These are phyloP conservation scores for Poa annua DNA, from an alignment of 176 grass and related monocot genomes.

Conservation along the genomic window DNA sequence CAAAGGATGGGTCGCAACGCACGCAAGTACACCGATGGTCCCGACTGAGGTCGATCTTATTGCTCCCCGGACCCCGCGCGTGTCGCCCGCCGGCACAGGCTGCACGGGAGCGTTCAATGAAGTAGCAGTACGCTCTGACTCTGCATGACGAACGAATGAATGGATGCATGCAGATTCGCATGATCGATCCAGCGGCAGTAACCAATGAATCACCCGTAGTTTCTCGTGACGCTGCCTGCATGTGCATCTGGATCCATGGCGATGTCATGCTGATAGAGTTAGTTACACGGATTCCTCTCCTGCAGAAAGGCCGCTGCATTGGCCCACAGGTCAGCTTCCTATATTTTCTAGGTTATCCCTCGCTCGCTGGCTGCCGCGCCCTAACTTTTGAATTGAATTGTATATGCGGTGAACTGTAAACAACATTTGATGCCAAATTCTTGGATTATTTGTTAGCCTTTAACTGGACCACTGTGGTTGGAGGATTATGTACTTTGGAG, in stretches of 20 bases:
- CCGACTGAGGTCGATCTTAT: too few relatives aligned
- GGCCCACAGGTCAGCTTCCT: conserved; percentile 9
- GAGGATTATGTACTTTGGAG: not conserved
- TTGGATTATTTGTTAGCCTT: not conserved
- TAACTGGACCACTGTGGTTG: not conserved
- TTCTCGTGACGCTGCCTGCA: conserved; percentile 35
- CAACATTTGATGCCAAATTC: not conserved
- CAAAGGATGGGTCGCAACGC: too few relatives aligned
- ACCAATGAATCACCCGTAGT: not conserved
- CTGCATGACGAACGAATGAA: not conserved
- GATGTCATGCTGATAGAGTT: conserved; percentile 9
- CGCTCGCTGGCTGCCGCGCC: not conserved
- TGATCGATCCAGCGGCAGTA: not conserved
- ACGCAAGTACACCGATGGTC: too few relatives aligned
- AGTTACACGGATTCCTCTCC: not conserved
- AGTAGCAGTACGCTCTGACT: not conserved
- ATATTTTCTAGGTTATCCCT: conserved; percentile 17
- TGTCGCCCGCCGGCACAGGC: not conserved
- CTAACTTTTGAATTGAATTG: conserved; percentile 19
- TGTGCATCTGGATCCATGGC: not conserved
- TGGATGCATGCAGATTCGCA: not conserved
- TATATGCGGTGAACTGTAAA: not conserved
- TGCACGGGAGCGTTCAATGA: conserved; percentile 36
- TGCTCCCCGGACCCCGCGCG: not conserved
- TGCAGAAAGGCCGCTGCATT: not conserved